Base-by-base conservation (phyloP, 306 rosid genomes). In the Lupinus albus region DNA sequence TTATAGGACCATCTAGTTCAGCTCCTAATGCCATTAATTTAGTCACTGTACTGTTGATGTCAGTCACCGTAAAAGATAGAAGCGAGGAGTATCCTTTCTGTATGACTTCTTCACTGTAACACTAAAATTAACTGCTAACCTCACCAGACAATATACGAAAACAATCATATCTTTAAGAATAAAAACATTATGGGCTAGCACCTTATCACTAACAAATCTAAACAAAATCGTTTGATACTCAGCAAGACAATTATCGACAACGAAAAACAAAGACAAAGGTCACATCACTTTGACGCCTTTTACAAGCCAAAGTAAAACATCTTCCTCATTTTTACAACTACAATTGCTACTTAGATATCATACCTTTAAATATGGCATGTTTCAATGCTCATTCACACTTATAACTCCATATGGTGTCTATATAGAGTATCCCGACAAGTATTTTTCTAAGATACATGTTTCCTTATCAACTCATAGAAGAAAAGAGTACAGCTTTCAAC, bases 1-100 rank as follows among this genome's bases (percentile, higher is more conserved):
- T 89, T 39, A 93, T 86, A 36, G 93, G 84, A 44, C 91, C 91
- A 68, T 93, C 91, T 3, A 89, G 86, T 82, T 87, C 89, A 77
- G 94, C 95, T 62, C 93, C 93, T 70, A 93, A 53, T 50, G 88
- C 52, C 83, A 89, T 88, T 63, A 86, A 68, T 68, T 83, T 90
- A 33, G 81, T 72, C 64, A 79, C 81, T 20, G 88, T 59, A 76
- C 60, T 82, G 70, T 82, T 86, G 59, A 93, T 80, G 71, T 89
- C 94, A 6, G 87, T 71, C 55, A 93, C 96, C 4, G 94, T 83
- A 66, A 86, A 93, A 14, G 96, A 90, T 61, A 88, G 67, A 39
- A 88, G 86, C 3, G 96, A 88, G 17, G 87, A 74, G 78, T 83
- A 84, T 45, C 77, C 92, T 49, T 79, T 85, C 85, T 87, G 90